Evolutionary conservation across 2,329 filamentous ascomycete species (phyloP).

Genomic region (Pseudogymnoascus sp.): DNA sequence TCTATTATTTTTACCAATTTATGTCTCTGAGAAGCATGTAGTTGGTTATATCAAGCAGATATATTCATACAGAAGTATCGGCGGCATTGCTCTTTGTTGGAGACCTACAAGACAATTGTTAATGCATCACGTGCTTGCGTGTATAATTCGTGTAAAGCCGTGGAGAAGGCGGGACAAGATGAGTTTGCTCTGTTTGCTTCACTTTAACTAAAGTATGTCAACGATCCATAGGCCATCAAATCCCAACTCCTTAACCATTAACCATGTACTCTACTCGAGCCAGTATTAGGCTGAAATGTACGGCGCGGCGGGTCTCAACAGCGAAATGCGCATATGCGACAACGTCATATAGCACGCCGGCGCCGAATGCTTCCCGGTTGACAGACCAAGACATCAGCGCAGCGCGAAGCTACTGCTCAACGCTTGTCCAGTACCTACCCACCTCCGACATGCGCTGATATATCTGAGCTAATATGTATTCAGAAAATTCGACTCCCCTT

Average conservation of each 20-base stretch:
- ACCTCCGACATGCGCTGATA: background rate
- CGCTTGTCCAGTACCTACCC: slow-evolving; percentile 26
- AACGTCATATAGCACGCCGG: slow-evolving; percentile 26
- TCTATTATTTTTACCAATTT: background rate
- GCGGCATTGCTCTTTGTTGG: background rate
- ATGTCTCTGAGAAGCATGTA: background rate
- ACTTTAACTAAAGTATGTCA: background rate
- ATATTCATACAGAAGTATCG: background rate
- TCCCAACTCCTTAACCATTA: background rate
- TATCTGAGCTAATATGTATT: slow-evolving; percentile 13
- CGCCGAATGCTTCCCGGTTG: slow-evolving; percentile 24
- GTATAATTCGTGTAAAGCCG: slow-evolving; percentile 2
- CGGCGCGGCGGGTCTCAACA: slow-evolving; percentile 9
- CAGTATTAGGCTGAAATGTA: slow-evolving; percentile 20
- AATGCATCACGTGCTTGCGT: background rate
- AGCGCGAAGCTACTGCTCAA: slow-evolving; percentile 29
- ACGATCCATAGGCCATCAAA: background rate
- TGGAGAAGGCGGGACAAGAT: background rate
- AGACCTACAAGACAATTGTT: background rate
- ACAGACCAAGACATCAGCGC: slow-evolving; percentile 27
- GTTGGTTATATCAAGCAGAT: background rate
- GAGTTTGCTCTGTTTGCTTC: slow-evolving; percentile 6
- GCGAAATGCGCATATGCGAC: slow-evolving; percentile 24
- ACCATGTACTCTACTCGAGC: slow-evolving; percentile 23
- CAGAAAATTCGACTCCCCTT: slow-evolving; percentile 82